Evolutionary conservation across 257 asterid species (phyloP).

Genomic region (Thymus quinquecostatus): DNA sequence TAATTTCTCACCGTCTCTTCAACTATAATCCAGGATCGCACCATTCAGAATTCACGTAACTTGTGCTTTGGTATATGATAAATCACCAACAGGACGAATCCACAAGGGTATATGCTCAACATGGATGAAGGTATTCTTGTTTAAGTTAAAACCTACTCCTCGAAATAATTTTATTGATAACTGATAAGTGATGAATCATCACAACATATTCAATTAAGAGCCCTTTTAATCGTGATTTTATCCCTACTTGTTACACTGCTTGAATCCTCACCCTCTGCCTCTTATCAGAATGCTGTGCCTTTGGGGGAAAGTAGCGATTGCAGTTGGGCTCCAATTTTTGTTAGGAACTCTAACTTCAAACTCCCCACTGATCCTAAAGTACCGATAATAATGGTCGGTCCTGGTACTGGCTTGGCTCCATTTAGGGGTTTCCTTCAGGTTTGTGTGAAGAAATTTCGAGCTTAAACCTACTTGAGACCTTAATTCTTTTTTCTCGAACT

Average conservation of each 20-base stretch:
- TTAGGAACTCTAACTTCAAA: slow-evolving; percentile 84
- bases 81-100: slow-evolving; percentile 81
- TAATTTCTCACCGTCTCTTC: slow-evolving; percentile 8
- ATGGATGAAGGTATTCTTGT: slow-evolving; percentile 85
- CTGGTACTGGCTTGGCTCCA: slow-evolving; percentile 99
- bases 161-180: slow-evolving; percentile 9
- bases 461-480: slow-evolving; percentile 1
- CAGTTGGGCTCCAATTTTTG: slow-evolving; percentile 83
- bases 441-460: slow-evolving; percentile 25
- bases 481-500: slow-evolving; percentile 19
- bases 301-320: slow-evolving; percentile 69
- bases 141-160: slow-evolving; percentile 11
- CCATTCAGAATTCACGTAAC: slow-evolving; percentile 84
- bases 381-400: slow-evolving; percentile 91
- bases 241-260: neutral
- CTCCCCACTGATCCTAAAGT: slow-evolving; percentile 81
- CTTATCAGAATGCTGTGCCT: slow-evolving; percentile 77
- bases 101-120: slow-evolving; percentile 98
- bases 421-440: slow-evolving; percentile 99
- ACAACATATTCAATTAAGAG: neutral
- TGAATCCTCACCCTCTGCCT: slow-evolving; percentile 24
- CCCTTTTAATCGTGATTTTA: slow-evolving; percentile 2
- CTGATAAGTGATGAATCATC: slow-evolving; percentile 7
- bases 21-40: slow-evolving; percentile 55
- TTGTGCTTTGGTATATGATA: slow-evolving; percentile 85